Conservation (phyloP, 148 eudicot genomes). For the Dianthus caryophyllus region DNA sequence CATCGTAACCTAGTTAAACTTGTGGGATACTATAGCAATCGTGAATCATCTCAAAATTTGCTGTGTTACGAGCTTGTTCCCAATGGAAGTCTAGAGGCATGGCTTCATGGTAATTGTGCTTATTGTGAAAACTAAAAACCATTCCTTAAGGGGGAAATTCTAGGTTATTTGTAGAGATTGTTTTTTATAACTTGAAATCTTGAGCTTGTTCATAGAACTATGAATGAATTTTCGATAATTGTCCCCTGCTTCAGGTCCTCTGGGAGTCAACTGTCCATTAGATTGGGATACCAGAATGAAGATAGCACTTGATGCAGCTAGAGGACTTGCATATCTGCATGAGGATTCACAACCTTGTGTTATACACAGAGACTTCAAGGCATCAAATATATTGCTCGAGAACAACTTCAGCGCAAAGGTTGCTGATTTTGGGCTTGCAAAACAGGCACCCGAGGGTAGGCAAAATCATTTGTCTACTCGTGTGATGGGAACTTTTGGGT, state of each 20-base stretch:
- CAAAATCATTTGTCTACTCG: slow-evolving; percentile 78
- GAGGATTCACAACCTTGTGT: slow-evolving; percentile 98
- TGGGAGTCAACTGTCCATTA: slow-evolving; percentile 82
- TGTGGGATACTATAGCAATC: slow-evolving; percentile 82
- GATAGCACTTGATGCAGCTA: slow-evolving; percentile 96
- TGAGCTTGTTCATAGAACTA: not conserved
- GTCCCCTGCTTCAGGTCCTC: slow-evolving; percentile 49
- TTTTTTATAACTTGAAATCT: not conserved
- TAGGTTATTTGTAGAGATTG: not conserved
- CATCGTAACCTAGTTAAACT: slow-evolving; percentile 96
- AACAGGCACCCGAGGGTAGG: slow-evolving; percentile 92
- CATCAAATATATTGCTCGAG: slow-evolving; percentile 88
- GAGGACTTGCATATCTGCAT: slow-evolving; percentile 95
- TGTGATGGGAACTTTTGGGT: slow-evolving; percentile 99
- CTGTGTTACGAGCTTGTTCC: slow-evolving; percentile 97
- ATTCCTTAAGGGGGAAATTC: not conserved
- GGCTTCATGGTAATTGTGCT: slow-evolving; percentile 80
- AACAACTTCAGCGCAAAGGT: slow-evolving; percentile 86
- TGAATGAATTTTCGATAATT: not conserved
- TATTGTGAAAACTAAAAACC: slow-evolving; percentile 5
- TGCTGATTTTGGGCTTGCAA: slow-evolving; percentile 97
- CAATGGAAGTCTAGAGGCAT: slow-evolving; percentile 90
- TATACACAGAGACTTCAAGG: slow-evolving; percentile 95
- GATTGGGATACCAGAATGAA: slow-evolving; percentile 97
- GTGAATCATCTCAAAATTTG: slow-evolving; percentile 74